These are phyloP conservation scores for Bacidia rubella DNA, from an alignment of 495 filamentous ascomycete species.

Conservation along the genomic window DNA sequence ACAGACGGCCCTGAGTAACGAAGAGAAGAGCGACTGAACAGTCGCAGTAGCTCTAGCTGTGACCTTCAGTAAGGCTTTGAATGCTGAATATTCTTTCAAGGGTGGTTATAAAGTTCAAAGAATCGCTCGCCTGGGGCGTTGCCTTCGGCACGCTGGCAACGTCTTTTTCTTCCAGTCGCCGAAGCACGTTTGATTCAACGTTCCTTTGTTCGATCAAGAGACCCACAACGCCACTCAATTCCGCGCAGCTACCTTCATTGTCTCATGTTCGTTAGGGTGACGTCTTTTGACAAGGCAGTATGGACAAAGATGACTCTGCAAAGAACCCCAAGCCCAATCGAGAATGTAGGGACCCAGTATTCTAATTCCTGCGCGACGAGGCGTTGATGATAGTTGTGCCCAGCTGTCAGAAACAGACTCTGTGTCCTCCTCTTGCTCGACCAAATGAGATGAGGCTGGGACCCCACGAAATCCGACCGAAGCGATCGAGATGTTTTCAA, in stretches of 20 bases:
- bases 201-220: constrained; percentile 5
- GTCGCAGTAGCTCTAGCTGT: constrained; percentile 14
- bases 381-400: too few species aligned
- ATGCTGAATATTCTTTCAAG: neutral
- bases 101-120: neutral
- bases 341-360: too few species aligned
- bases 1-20: constrained; percentile 12
- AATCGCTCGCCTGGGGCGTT: neutral
- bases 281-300: neutral
- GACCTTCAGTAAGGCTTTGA: constrained; percentile 19
- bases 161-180: neutral
- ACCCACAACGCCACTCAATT: neutral
- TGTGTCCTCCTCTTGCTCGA: neutral
- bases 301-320: neutral
- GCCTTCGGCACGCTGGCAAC: neutral
- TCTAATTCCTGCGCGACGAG: too few species aligned
- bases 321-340: neutral
- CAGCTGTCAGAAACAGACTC: too few species aligned
- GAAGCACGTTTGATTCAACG: constrained; percentile 2
- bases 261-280: neutral
- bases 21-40: constrained; percentile 9
- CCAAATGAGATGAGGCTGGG: neutral
- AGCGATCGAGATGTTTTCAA: neutral
- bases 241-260: neutral
- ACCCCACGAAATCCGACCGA: neutral